A percentile compares a stretch with the other conserved stretches of the same genome.
phyloP scores from a whole-genome alignment of 1,284 basidiomycete species.

The Uromyces viciae-fabae region DNA sequence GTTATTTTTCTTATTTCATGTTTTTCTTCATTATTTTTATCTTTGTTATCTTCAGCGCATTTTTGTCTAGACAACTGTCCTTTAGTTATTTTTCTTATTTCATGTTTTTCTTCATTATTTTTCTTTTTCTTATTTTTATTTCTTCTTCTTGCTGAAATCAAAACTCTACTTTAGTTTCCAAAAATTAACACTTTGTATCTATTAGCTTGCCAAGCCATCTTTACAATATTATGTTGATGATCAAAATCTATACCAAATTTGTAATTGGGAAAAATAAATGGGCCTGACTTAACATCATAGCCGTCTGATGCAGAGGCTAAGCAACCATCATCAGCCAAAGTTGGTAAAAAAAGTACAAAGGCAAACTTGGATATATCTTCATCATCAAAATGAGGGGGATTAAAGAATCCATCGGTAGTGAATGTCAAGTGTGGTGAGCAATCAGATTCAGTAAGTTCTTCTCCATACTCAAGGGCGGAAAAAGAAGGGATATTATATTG shows the following conservation, averaged over 20 bases:
- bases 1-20: background rate
- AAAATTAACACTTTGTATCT: too few relatives aligned
- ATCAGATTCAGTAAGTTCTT: background rate
- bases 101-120: too few relatives aligned
- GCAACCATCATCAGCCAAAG: background rate
- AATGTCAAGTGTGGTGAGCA: background rate
- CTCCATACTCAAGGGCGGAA: background rate
- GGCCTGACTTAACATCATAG: background rate
- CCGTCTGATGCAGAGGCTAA: background rate
- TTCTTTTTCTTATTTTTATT: too few relatives aligned
- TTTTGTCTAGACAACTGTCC: too few relatives aligned
- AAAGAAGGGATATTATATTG: background rate
- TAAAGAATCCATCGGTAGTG: background rate
- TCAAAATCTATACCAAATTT: conserved; percentile 5
- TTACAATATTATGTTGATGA: background rate
- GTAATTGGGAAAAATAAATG: background rate
- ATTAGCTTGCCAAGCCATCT: conserved; percentile 1
- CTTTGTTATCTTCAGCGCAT: too few relatives aligned
- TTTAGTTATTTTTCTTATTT: too few relatives aligned
- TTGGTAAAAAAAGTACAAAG: background rate
- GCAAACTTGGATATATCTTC: background rate
- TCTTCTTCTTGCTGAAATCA: too few relatives aligned
- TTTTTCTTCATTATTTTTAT: too few relatives aligned
- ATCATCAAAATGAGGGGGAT: background rate
- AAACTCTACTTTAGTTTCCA: too few relatives aligned